A percentile compares a stretch with the other conserved stretches of the same genome.
Conservation (phyloP, 495 filamentous ascomycete genomes). For the Recurvomyces mirabilis region DNA sequence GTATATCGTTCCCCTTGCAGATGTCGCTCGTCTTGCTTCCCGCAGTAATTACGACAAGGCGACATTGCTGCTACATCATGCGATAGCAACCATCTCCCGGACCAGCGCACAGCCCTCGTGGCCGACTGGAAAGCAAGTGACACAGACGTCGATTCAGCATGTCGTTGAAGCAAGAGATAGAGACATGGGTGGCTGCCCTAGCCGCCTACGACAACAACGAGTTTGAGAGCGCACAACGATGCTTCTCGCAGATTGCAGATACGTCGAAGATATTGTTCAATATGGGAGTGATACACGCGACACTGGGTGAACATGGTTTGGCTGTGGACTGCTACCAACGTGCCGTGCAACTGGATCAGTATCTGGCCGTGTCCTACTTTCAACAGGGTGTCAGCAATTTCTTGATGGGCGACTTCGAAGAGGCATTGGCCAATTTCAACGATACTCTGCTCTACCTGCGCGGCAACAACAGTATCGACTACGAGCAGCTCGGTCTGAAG, state of each 20-base stretch:
- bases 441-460: constrained; percentile 90
- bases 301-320: constrained; percentile 89
- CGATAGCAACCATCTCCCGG: constrained; percentile 4
- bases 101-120: too few relatives aligned
- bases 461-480: constrained; percentile 95
- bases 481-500: constrained; percentile 88
- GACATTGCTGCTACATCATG: neutral
- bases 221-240: constrained; percentile 72
- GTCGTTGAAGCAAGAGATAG: constrained; percentile 69
- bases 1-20: too few relatives aligned
- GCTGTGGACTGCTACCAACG: constrained; percentile 93
- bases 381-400: constrained; percentile 99
- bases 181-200: constrained; percentile 92
- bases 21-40: neutral
- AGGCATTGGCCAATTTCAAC: constrained; percentile 97
- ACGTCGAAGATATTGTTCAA: constrained; percentile 99
- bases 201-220: constrained; percentile 91
- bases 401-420: constrained; percentile 91
- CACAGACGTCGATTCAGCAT: too few relatives aligned
- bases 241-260: constrained; percentile 79
- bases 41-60: neutral
- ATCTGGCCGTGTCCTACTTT: constrained; percentile 95
- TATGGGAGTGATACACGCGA: constrained; percentile 95
- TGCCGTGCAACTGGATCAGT: constrained; percentile 79
- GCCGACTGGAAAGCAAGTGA: too few relatives aligned